Conservation (phyloP, 2,329 filamentous ascomycete genomes). For the Metarhizium brunneum region DNA sequence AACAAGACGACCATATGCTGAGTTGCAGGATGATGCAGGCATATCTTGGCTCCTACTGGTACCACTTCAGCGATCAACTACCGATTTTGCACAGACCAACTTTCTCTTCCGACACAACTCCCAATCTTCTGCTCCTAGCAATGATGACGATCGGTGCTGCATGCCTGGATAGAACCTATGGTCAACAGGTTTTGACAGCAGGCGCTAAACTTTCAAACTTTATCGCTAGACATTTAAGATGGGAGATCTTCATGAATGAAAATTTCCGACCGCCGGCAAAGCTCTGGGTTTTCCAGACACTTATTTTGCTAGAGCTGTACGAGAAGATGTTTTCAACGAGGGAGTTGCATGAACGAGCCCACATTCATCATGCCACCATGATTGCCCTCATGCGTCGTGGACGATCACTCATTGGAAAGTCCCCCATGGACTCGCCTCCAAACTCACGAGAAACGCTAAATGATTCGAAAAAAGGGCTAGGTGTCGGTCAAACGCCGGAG, state of each 20-base stretch:
- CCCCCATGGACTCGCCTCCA: constrained; percentile 74
- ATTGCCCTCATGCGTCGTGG: constrained; percentile 92
- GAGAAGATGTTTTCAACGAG: constrained; percentile 98
- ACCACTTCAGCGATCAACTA: constrained; percentile 86
- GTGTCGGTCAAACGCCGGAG: constrained; percentile 64
- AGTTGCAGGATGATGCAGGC: constrained; percentile 93
- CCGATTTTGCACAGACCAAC: constrained; percentile 93
- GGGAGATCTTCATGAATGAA: constrained; percentile 88
- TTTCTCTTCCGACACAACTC: constrained; percentile 79
- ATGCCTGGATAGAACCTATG: constrained; percentile 76
- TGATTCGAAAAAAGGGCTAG: constrained; percentile 51
- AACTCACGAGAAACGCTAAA: constrained; percentile 45
- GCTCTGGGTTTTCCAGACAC: constrained; percentile 89
- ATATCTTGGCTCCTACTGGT: constrained; percentile 90
- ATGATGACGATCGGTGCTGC: constrained; percentile 91
- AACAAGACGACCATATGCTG: constrained; percentile 55
- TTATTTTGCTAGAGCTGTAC: constrained; percentile 82
- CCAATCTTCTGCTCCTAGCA: constrained; percentile 72
- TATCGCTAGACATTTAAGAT: constrained; percentile 84
- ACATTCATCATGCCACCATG: constrained; percentile 94
- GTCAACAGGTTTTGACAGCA: constrained; percentile 60
- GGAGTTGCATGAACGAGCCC: constrained; percentile 83
- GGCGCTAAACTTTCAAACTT: constrained; percentile 85
- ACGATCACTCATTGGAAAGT: constrained; percentile 80
- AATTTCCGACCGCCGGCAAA: constrained; percentile 89